These are phyloP conservation scores for Hygrocybe punicea DNA, from an alignment of 768 basidiomycete species.

Conservation along the genomic window DNA sequence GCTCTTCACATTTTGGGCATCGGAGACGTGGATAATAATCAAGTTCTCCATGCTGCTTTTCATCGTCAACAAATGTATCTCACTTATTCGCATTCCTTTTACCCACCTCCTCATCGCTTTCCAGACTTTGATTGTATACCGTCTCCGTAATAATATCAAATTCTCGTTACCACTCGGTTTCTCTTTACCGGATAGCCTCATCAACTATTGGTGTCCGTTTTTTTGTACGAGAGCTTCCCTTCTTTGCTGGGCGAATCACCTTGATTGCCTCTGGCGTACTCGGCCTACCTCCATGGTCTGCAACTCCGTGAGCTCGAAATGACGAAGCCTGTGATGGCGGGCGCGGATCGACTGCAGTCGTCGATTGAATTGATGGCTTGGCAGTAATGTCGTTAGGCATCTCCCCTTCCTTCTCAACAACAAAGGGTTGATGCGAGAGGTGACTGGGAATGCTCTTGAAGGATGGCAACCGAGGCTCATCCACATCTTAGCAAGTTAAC, in stretches of 20 bases:
- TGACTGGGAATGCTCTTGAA: conserved; percentile 41
- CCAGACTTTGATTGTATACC: no score
- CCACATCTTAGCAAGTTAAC: conserved; percentile 20
- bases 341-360: conserved; percentile 16
- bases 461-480: conserved; percentile 41
- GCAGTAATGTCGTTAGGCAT: conserved; percentile 65
- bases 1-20: conserved; percentile 1
- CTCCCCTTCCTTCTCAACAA: conserved; percentile 77
- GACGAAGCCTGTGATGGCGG: conserved; percentile 33
- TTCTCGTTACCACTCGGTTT: no score
- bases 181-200: no score
- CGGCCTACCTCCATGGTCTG: conserved; percentile 42
- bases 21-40: no score
- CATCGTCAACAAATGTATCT: neutral
- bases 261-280: conserved; percentile 69
- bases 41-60: neutral
- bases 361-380: conserved; percentile 28
- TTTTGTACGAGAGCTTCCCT: conserved; percentile 21
- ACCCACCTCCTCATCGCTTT: no score
- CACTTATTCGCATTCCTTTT: neutral
- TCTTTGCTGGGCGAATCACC: conserved; percentile 71
- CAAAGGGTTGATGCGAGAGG: conserved; percentile 47
- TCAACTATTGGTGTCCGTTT: neutral
- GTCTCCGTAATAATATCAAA: no score
- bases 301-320: conserved; percentile 55